A percentile compares a stretch with the other conserved stretches of the same genome.
These are phyloP conservation scores for Emiliania huxleyi DNA, from an alignment of 78 protist genomes.

Conservation along the genomic window DNA sequence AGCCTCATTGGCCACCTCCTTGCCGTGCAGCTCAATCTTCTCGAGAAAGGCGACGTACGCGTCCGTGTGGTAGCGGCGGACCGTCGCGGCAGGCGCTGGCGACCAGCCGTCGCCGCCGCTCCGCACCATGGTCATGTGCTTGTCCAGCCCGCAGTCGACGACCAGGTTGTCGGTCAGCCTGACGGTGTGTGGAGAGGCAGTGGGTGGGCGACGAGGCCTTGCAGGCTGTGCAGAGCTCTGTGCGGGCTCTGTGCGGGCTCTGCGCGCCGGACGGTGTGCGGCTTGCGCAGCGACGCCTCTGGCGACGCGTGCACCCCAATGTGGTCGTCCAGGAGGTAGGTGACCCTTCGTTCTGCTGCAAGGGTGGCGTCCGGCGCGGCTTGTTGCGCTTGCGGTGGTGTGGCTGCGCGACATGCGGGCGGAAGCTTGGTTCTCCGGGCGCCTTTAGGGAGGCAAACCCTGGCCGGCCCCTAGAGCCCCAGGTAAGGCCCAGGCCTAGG, in stretches of 20 bases:
- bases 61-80: neutral
- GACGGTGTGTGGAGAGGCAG: neutral
- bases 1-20: neutral
- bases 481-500: too few species aligned
- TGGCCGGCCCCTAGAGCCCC: too few species aligned
- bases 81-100: neutral
- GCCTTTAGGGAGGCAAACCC: too few species aligned
- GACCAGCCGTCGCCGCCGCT: neutral
- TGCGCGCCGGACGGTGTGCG: neutral
- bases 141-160: neutral
- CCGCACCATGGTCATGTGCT: neutral
- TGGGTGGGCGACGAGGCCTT: neutral
- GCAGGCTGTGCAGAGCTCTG: neutral
- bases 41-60: neutral
- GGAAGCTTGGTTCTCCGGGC: too few species aligned
- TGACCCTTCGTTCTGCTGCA: too few species aligned
- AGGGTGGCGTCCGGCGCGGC: too few species aligned
- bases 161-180: constrained; percentile 1
- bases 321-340: neutral
- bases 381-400: too few species aligned
- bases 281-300: neutral
- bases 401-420: too few species aligned
- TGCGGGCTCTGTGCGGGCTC: too few species aligned
- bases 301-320: neutral
- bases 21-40: neutral